Conservation (phyloP, 306 rosid species). For the Prunus persica region DNA sequence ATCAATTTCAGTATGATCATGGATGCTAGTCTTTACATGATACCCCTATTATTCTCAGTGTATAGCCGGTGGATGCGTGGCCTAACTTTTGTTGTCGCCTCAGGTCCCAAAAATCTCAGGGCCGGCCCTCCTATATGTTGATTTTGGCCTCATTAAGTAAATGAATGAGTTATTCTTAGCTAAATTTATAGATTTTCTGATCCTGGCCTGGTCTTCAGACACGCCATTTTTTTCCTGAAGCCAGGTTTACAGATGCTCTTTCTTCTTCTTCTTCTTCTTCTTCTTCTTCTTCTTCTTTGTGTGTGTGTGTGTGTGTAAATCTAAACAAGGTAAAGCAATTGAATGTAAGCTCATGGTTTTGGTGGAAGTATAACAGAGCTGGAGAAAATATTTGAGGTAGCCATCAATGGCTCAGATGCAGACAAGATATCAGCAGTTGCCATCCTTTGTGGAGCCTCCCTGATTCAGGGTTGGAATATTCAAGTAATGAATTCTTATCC, state of each 20-base stretch:
- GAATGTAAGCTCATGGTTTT: conserved; percentile 95
- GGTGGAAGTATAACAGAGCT: conserved; percentile 97
- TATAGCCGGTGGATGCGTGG: background rate
- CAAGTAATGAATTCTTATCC: conserved; percentile 53
- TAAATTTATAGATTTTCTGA: background rate
- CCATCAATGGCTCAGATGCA: conserved; percentile 75
- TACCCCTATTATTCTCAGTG: conserved; percentile 35
- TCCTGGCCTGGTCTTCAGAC: conserved; percentile 79
- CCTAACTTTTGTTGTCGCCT: no score
- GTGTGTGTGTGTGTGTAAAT: conserved; percentile 31
- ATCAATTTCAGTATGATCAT: conserved; percentile 2
- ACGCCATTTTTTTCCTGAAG: conserved; percentile 72
- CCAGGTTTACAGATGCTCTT: conserved; percentile 90
- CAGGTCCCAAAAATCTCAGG: conserved; percentile 9
- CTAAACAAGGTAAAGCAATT: conserved; percentile 62
- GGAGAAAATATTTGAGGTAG: conserved; percentile 80
- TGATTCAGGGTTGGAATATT: conserved; percentile 87
- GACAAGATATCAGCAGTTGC: conserved; percentile 87
- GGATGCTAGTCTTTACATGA: conserved; percentile 1
- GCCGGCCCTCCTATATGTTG: conserved; percentile 14
- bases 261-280: conserved; percentile 25
- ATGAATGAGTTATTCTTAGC: no score
- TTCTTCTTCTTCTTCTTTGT: no score
- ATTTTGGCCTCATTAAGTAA: background rate
- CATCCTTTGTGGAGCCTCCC: conserved; percentile 93